Conservation (phyloP, 2,329 filamentous ascomycete genomes). For the Cytospora mali region DNA sequence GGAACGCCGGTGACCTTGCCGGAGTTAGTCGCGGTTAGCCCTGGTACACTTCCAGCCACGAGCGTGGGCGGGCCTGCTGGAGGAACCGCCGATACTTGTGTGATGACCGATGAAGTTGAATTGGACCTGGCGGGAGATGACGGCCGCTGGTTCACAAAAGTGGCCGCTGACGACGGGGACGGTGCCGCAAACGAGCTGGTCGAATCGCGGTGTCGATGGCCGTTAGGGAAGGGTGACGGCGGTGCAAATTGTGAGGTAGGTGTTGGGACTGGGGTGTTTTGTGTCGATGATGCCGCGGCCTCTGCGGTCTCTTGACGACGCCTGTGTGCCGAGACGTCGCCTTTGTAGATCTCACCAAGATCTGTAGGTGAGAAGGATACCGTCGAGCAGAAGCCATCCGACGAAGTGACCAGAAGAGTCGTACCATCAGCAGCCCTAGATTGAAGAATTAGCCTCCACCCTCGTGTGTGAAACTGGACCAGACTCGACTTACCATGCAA, state of each 20-base stretch:
- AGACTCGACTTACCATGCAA: slow-evolving; percentile 74
- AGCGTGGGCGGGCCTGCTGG: slow-evolving; percentile 64
- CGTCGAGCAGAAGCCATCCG: slow-evolving; percentile 95
- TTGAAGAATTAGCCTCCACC: slow-evolving; percentile 35
- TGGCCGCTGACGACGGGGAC: slow-evolving; percentile 59
- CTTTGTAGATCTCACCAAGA: slow-evolving; percentile 78
- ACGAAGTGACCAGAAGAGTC: slow-evolving; percentile 87
- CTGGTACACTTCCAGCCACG: slow-evolving; percentile 74
- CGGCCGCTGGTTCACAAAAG: slow-evolving; percentile 66
- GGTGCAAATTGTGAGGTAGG: slow-evolving; percentile 66
- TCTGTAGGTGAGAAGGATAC: slow-evolving; percentile 83
- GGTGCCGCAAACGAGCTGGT: slow-evolving; percentile 60
- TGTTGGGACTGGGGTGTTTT: slow-evolving; percentile 71
- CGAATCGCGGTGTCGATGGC: slow-evolving; percentile 61
- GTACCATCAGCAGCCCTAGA: slow-evolving; percentile 53
- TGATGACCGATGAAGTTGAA: slow-evolving; percentile 78
- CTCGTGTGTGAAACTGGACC: neutral
- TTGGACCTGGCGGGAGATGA: slow-evolving; percentile 84
- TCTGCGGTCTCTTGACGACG: slow-evolving; percentile 42
- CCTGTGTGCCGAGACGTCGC: slow-evolving; percentile 60
- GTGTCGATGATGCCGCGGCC: slow-evolving; percentile 53
- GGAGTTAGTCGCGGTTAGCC: slow-evolving; percentile 74
- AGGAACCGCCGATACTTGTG: slow-evolving; percentile 54
- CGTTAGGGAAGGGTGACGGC: slow-evolving; percentile 58
- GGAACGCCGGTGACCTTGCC: slow-evolving; percentile 66